These are phyloP conservation scores for Labyrinthula sp. DNA, from an alignment of 352 stramenopile genomes.

Conservation along the genomic window DNA sequence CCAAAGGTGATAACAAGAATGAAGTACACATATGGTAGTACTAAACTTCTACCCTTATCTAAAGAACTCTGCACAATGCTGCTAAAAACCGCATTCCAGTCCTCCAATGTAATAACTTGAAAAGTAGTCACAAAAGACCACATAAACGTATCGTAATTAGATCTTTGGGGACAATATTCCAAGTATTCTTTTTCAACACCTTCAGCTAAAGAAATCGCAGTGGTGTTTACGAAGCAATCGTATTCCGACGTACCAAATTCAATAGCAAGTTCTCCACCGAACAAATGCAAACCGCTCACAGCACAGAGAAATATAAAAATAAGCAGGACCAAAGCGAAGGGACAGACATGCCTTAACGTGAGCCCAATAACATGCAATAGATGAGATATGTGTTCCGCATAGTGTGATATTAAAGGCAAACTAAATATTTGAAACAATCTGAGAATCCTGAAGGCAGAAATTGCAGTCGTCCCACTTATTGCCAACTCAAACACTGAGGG, in stretches of 20 bases:
- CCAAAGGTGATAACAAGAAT: conserved; percentile 34
- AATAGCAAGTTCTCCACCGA: conserved; percentile 9
- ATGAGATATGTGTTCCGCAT: conserved; percentile 33
- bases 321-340: conserved; percentile 57
- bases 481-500: no score
- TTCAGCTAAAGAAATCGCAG: conserved; percentile 1
- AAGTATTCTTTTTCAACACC: no score
- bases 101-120: conserved; percentile 62
- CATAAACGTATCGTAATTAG: conserved; percentile 57
- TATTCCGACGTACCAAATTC: conserved; percentile 2
- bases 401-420: conserved; percentile 21
- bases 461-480: no score
- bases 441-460: conserved; percentile 9
- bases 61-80: conserved; percentile 36
- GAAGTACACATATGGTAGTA: conserved; percentile 58
- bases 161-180: conserved; percentile 29
- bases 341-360: conserved; percentile 52
- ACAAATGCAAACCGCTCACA: conserved; percentile 45
- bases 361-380: conserved; percentile 46
- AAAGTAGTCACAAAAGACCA: conserved; percentile 54
- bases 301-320: conserved; percentile 69
- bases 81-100: conserved; percentile 64
- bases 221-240: conserved; percentile 1
- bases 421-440: conserved; percentile 17
- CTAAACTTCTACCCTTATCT: conserved; percentile 22